Conservation (phyloP, 177 flowering plant species). For the Vitis hybrid region DNA sequence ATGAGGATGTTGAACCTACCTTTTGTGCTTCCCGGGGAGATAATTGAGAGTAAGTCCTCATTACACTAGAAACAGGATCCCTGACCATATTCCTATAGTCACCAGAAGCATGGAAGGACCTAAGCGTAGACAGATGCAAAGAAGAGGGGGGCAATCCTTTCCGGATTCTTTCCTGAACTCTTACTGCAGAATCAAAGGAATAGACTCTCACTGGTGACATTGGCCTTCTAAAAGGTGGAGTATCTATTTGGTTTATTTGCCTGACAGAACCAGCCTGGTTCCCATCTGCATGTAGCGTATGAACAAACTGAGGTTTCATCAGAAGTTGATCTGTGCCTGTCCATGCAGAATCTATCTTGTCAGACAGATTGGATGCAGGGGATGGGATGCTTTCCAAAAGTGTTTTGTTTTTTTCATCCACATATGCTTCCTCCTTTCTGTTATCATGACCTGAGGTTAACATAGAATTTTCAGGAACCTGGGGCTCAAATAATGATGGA, state of each 20-base stretch:
- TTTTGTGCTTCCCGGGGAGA: slow-evolving; percentile 52
- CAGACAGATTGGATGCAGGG: slow-evolving; percentile 64
- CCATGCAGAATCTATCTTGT: slow-evolving; percentile 93
- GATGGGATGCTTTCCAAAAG: slow-evolving; percentile 34
- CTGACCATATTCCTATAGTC: slow-evolving; percentile 68
- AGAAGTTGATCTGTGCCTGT: slow-evolving; percentile 54
- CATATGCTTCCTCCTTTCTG: slow-evolving; percentile 24
- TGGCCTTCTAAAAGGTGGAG: slow-evolving; percentile 38
- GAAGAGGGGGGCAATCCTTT: slow-evolving; percentile 56
- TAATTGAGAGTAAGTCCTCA: slow-evolving; percentile 47
- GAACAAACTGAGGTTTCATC: slow-evolving; percentile 19
- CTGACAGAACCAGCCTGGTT: slow-evolving; percentile 22
- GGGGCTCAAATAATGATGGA: slow-evolving; percentile 18
- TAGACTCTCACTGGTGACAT: slow-evolving; percentile 63
- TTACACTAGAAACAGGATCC: slow-evolving; percentile 59
- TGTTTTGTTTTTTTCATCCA: slow-evolving; percentile 31
- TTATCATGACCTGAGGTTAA: slow-evolving; percentile 14
- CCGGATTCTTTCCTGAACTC: slow-evolving; percentile 50
- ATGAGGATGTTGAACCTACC: slow-evolving; percentile 41
- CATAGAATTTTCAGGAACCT: slow-evolving; percentile 19
- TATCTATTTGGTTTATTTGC: slow-evolving; percentile 28
- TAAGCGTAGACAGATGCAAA: slow-evolving; percentile 53
- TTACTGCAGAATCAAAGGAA: slow-evolving; percentile 91
- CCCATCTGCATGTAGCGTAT: slow-evolving; percentile 24
- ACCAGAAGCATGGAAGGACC: slow-evolving; percentile 88